These are phyloP conservation scores for Tetraselmis striata DNA, from an alignment of 139 green algal genomes.

Conservation along the genomic window DNA sequence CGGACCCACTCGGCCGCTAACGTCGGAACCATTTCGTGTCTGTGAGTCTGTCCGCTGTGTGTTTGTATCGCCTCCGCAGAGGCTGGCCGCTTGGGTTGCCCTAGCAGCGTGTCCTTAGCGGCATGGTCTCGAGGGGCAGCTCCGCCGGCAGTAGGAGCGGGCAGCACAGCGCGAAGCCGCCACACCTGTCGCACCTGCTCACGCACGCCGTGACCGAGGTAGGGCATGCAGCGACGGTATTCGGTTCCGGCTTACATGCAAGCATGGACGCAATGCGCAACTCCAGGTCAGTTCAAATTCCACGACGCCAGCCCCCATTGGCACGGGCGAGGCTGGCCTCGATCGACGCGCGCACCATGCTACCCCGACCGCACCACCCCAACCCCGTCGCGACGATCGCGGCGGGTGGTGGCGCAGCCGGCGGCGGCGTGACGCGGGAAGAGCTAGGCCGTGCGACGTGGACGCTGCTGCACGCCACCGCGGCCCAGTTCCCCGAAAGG, in stretches of 20 bases:
- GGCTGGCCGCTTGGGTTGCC: too few species aligned
- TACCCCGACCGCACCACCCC: not conserved
- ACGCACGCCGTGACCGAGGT: not conserved
- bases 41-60: too few species aligned
- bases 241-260: not conserved
- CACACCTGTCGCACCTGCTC: not conserved
- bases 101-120: too few species aligned
- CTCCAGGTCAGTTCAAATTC: too few species aligned
- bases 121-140: too few species aligned
- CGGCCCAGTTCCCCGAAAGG: slow-evolving; percentile 79
- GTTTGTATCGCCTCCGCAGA: too few species aligned
- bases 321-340: not conserved
- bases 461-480: slow-evolving; percentile 88
- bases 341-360: not conserved
- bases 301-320: not conserved
- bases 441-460: slow-evolving; percentile 84
- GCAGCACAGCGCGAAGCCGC: not conserved
- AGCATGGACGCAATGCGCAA: not conserved
- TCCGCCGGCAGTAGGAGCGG: too few species aligned
- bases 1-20: too few species aligned
- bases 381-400: not conserved
- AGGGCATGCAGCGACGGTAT: not conserved
- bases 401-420: not conserved
- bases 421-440: slow-evolving; percentile 35
- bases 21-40: too few species aligned